Conservation (phyloP, 2,329 filamentous ascomycete species). For the Ceratocystis alfenasii region DNA sequence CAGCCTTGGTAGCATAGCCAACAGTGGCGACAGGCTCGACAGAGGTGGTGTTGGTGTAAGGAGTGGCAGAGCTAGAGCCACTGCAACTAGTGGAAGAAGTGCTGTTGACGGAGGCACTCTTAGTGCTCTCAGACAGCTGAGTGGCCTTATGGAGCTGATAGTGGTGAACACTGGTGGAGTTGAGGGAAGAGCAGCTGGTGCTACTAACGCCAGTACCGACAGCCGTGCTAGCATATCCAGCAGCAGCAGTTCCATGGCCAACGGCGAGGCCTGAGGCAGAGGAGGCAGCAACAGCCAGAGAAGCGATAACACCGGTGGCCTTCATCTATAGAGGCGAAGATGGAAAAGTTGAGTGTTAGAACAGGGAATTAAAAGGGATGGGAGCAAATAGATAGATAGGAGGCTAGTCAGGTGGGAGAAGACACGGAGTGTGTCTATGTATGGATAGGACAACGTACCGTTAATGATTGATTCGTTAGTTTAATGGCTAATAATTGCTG, state of each 20-base stretch:
- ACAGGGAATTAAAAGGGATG: background rate
- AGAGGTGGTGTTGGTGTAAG: constrained; percentile 4
- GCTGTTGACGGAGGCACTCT: background rate
- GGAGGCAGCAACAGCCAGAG: constrained; percentile 1
- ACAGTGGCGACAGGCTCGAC: background rate
- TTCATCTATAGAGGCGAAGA: constrained; percentile 1
- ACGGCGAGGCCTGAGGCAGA: background rate
- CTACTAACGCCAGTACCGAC: constrained; percentile 6
- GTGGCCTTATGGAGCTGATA: background rate
- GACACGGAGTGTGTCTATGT: background rate
- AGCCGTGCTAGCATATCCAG: background rate
- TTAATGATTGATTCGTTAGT: background rate
- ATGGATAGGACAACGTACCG: background rate
- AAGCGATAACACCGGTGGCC: background rate
- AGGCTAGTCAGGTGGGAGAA: background rate
- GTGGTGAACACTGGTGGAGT: background rate
- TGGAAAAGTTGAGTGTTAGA: background rate
- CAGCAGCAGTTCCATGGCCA: background rate
- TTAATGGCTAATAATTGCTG: background rate
- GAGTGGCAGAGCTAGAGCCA: background rate
- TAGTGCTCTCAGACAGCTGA: background rate
- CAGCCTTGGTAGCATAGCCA: background rate
- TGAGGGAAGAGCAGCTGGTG: constrained; percentile 7
- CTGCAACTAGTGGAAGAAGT: background rate
- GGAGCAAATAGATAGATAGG: background rate